Evolutionary conservation across 2,329 filamentous ascomycete genomes (phyloP).

Genomic region (Alternaria infectoria): DNA sequence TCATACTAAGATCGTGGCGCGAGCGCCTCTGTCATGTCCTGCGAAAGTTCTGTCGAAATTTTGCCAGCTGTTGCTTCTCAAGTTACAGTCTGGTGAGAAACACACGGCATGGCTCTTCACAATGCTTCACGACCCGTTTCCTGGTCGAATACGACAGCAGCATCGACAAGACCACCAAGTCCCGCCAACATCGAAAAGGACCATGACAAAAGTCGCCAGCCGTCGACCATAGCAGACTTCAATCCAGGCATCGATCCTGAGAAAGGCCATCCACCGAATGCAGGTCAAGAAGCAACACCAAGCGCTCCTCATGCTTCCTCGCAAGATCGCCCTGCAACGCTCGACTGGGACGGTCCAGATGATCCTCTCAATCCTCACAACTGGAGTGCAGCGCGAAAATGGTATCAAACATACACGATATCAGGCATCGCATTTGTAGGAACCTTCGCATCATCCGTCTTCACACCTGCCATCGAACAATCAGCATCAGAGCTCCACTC

Average conservation of each 20-base stretch:
- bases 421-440: conserved; percentile 15
- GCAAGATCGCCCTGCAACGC: conserved; percentile 1
- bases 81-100: background rate
- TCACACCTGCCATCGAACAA: conserved; percentile 15
- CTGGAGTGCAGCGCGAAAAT: conserved; percentile 15
- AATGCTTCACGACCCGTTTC: background rate
- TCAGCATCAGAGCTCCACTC: conserved; percentile 24
- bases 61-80: background rate
- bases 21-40: background rate
- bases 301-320: background rate
- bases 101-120: background rate
- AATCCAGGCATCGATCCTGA: background rate
- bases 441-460: conserved; percentile 15
- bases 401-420: conserved; percentile 17
- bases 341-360: conserved; percentile 18
- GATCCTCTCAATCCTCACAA: conserved; percentile 22
- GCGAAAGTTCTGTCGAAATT: background rate
- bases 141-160: conserved; percentile 9
- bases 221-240: background rate
- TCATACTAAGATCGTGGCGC: background rate
- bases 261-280: background rate
- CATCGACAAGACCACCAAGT: conserved; percentile 13
- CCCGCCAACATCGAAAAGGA: conserved; percentile 3
- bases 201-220: background rate
- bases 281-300: background rate